Percentiles rank a stretch among this genome's conserved stretches.
These are phyloP conservation scores for Luzula sylvatica DNA, from an alignment of 176 grass and related monocot genomes.

Conservation along the genomic window DNA sequence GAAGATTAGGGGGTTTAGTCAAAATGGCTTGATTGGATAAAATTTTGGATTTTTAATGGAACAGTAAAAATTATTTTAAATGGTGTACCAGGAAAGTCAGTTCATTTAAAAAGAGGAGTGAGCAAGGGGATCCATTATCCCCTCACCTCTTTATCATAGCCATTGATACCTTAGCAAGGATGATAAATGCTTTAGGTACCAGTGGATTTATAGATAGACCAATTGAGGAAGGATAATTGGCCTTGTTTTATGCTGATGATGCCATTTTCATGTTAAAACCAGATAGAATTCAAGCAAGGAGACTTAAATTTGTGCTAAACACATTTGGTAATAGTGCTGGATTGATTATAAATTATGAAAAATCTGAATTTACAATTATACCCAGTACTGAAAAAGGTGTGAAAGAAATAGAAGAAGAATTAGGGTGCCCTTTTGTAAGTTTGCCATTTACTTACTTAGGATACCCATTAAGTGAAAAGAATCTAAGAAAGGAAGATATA, in stretches of 20 bases:
- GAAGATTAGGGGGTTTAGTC: no score
- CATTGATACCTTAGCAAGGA: not conserved
- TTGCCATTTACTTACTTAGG: no score
- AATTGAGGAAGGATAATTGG: not conserved
- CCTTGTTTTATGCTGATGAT: not conserved
- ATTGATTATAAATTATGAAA: not conserved
- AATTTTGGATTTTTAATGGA: no score
- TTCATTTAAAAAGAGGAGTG: not conserved
- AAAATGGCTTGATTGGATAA: no score
- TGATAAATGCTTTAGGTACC: not conserved
- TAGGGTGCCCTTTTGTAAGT: no score
- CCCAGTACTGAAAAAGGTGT: no score
- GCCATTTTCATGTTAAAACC: not conserved
- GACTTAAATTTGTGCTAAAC: not conserved
- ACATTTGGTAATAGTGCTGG: not conserved
- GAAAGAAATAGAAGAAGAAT: no score
- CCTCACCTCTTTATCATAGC: not conserved
- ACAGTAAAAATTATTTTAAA: no score
- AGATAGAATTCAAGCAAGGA: not conserved
- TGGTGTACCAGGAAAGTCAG: not conserved
- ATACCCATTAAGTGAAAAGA: no score
- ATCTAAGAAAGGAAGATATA: no score
- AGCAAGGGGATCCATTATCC: not conserved
- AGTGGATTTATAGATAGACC: not conserved
- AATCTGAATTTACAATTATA: not conserved